phyloP scores from a whole-genome alignment of 73 alveolate species.

The Diophrys sp. region DNA sequence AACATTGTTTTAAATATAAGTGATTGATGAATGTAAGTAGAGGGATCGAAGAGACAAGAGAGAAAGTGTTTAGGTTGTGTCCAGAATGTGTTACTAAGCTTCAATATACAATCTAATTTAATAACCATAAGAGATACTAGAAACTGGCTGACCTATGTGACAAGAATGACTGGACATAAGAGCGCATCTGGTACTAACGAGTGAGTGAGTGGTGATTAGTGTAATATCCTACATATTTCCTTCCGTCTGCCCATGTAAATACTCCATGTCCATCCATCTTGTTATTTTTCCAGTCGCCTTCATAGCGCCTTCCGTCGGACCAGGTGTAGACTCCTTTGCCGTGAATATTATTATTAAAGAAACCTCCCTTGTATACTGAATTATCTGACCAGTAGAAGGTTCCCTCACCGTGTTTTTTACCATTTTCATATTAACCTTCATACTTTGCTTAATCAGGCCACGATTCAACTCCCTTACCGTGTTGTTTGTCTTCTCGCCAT shows the following conservation, averaged over 20 bases:
- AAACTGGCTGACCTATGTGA: too few species aligned
- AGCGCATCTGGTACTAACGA: too few species aligned
- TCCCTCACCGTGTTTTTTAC: slow-evolving; percentile 77
- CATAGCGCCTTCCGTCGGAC: slow-evolving; percentile 75
- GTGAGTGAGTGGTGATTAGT: too few species aligned
- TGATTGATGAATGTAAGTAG: too few species aligned
- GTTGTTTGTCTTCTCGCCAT: slow-evolving; percentile 71
- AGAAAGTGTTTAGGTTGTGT: too few species aligned
- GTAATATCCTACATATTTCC: slow-evolving; percentile 53
- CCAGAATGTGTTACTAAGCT: too few species aligned
- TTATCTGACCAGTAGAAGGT: slow-evolving; percentile 75
- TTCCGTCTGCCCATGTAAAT: slow-evolving; percentile 55
- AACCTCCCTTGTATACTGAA: slow-evolving; percentile 63
- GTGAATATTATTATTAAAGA: slow-evolving; percentile 69
- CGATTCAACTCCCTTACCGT: slow-evolving; percentile 77
- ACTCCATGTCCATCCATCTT: slow-evolving; percentile 68
- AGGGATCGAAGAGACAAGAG: too few species aligned
- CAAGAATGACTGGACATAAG: too few species aligned
- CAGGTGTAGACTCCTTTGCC: slow-evolving; percentile 75
- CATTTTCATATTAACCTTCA: slow-evolving; percentile 66
- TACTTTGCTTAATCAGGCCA: slow-evolving; percentile 74
- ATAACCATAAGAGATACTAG: too few species aligned
- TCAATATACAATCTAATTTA: too few species aligned
- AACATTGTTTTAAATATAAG: too few species aligned
- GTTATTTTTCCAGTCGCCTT: too few species aligned